These are phyloP conservation scores for Aspergillus leporis DNA, from an alignment of 495 filamentous ascomycete genomes.

Conservation along the genomic window DNA sequence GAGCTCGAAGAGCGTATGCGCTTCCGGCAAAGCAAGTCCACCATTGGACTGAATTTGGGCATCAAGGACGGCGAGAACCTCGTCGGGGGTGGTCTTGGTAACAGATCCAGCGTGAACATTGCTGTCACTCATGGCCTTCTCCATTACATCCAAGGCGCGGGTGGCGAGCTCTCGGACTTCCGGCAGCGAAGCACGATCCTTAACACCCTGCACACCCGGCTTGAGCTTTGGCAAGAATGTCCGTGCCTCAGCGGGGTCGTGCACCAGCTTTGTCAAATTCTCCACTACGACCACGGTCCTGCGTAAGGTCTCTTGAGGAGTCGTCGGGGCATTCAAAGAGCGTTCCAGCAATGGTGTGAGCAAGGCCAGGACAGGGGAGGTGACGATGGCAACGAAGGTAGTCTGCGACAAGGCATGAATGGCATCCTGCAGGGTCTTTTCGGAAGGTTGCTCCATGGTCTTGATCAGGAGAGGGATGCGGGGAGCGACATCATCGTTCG, in stretches of 20 bases:
- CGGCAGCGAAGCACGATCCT: slow-evolving; percentile 84
- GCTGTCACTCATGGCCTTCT: slow-evolving; percentile 85
- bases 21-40: slow-evolving; percentile 58
- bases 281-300: slow-evolving; percentile 98
- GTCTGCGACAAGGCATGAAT: slow-evolving; percentile 97
- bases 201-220: slow-evolving; percentile 87
- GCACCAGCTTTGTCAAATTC: slow-evolving; percentile 97
- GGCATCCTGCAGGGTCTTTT: slow-evolving; percentile 86
- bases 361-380: slow-evolving; percentile 95
- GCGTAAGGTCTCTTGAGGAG: slow-evolving; percentile 89
- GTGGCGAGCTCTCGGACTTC: slow-evolving; percentile 91
- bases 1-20: slow-evolving; percentile 62
- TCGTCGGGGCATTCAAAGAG: slow-evolving; percentile 84
- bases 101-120: slow-evolving; percentile 58
- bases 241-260: slow-evolving; percentile 93
- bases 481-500: slow-evolving; percentile 94
- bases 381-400: slow-evolving; percentile 97
- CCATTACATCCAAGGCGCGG: slow-evolving; percentile 80
- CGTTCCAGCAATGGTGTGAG: slow-evolving; percentile 94
- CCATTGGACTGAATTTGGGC: slow-evolving; percentile 69
- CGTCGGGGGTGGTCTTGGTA: slow-evolving; percentile 68
- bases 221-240: slow-evolving; percentile 95
- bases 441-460: slow-evolving; percentile 91
- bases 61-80: slow-evolving; percentile 74
- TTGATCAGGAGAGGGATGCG: slow-evolving; percentile 91